A percentile compares a stretch with the other conserved stretches of the same genome.
phyloP scores from a whole-genome alignment of 805 yeast species.

The Candida quercuum region DNA sequence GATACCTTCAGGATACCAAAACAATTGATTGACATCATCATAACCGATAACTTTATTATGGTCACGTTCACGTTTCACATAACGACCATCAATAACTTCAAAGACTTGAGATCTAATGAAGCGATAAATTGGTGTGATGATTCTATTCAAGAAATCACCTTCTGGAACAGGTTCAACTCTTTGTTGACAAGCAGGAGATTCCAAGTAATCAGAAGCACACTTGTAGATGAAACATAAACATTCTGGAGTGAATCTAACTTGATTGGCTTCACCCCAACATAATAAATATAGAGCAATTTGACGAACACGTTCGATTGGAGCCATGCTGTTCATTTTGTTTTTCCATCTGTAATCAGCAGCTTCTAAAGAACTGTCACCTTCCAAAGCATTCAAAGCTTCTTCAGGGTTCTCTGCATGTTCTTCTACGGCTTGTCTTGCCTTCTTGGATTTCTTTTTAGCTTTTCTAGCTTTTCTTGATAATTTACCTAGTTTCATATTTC shows the following conservation, averaged over 20 bases:
- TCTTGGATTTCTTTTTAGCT: conserved; percentile 76
- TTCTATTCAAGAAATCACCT: conserved; percentile 85
- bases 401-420: conserved; percentile 63
- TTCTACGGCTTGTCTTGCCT: conserved; percentile 64
- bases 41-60: conserved; percentile 83
- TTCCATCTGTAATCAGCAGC: conserved; percentile 84
- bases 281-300: conserved; percentile 70
- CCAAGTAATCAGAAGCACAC: conserved; percentile 86
- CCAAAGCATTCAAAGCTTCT: conserved; percentile 53
- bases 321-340: conserved; percentile 64
- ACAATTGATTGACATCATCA: conserved; percentile 97
- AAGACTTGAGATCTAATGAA: conserved; percentile 78
- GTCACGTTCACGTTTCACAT: conserved; percentile 79
- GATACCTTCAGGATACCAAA: conserved; percentile 99
- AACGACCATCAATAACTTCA: conserved; percentile 77
- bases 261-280: conserved; percentile 89
- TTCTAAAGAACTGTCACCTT: conserved; percentile 80
- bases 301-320: conserved; percentile 77
- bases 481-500: conserved; percentile 75
- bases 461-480: conserved; percentile 74
- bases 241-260: conserved; percentile 90
- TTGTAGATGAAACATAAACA: conserved; percentile 90
- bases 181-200: conserved; percentile 87
- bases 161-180: conserved; percentile 79
- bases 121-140: conserved; percentile 85